phyloP scores from a whole-genome alignment of 129 eudicot genomes.

The Glebionis coronaria region DNA sequence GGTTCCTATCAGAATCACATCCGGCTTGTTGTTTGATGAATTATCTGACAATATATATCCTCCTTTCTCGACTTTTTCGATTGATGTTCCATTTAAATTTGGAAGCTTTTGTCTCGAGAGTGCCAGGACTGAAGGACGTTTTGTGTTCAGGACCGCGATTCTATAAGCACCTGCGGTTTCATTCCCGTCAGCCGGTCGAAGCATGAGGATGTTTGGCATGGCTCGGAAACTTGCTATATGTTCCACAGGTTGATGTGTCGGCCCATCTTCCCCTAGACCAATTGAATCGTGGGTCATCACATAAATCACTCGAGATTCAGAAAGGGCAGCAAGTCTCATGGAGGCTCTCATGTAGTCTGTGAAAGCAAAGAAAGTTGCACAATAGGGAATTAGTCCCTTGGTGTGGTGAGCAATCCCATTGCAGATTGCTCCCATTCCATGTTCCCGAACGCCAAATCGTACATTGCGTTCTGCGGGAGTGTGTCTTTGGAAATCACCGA shows the following conservation, averaged over 20 bases:
- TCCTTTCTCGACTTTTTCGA: slow-evolving; percentile 53
- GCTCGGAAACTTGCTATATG: slow-evolving; percentile 70
- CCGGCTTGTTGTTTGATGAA: slow-evolving; percentile 49
- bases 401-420: slow-evolving; percentile 61
- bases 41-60: slow-evolving; percentile 51
- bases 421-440: slow-evolving; percentile 67
- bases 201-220: slow-evolving; percentile 67
- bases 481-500: slow-evolving; percentile 50
- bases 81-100: slow-evolving; percentile 45
- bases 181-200: slow-evolving; percentile 69
- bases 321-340: slow-evolving; percentile 53
- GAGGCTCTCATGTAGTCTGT: slow-evolving; percentile 70
- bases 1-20: slow-evolving; percentile 51
- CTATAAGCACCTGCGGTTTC: slow-evolving; percentile 64
- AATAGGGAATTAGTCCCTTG: slow-evolving; percentile 55
- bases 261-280: slow-evolving; percentile 62
- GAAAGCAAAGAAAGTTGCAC: slow-evolving; percentile 69
- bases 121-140: slow-evolving; percentile 59
- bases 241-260: slow-evolving; percentile 68
- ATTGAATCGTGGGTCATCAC: slow-evolving; percentile 67
- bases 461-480: slow-evolving; percentile 56
- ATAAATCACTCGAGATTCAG: slow-evolving; percentile 46
- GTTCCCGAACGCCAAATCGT: slow-evolving; percentile 59
- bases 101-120: slow-evolving; percentile 63
- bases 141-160: slow-evolving; percentile 39